phyloP scores from a whole-genome alignment of 2,329 filamentous ascomycete genomes.

The Colletotrichum sp. region DNA sequence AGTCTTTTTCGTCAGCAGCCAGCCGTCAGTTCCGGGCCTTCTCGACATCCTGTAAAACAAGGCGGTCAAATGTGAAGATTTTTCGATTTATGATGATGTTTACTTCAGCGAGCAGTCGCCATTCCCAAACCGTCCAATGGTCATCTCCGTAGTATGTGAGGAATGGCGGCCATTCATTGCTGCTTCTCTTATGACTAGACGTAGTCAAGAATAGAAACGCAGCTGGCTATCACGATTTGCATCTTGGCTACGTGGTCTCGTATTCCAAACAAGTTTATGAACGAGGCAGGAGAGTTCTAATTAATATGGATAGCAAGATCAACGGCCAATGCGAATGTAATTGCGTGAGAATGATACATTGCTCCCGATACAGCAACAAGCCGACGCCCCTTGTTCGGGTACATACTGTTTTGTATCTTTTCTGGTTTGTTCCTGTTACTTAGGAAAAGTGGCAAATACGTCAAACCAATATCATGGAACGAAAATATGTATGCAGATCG shows the following conservation, averaged over 20 bases:
- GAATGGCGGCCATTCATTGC: neutral
- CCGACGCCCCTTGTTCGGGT: neutral
- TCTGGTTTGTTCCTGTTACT: neutral
- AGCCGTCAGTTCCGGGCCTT: neutral
- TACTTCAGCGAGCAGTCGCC: neutral
- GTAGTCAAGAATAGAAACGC: too few species aligned
- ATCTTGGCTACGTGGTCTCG: neutral
- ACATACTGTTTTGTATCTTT: neutral
- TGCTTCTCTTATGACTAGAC: neutral
- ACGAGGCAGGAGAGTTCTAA: neutral
- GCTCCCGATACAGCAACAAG: neutral
- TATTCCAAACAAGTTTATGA: neutral
- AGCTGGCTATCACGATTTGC: too few species aligned
- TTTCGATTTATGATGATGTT: rapidly evolving
- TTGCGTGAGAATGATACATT: neutral
- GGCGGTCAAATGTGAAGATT: neutral
- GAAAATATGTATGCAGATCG: neutral
- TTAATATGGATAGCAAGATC: neutral
- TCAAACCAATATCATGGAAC: rapidly evolving
- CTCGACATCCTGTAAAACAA: neutral
- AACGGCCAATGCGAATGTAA: too few species aligned
- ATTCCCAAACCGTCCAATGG: neutral
- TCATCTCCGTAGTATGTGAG: neutral
- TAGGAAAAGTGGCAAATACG: neutral
- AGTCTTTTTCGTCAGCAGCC: neutral